Conservation (phyloP, 306 rosid species). For the Amphicarpaea edgeworthii region DNA sequence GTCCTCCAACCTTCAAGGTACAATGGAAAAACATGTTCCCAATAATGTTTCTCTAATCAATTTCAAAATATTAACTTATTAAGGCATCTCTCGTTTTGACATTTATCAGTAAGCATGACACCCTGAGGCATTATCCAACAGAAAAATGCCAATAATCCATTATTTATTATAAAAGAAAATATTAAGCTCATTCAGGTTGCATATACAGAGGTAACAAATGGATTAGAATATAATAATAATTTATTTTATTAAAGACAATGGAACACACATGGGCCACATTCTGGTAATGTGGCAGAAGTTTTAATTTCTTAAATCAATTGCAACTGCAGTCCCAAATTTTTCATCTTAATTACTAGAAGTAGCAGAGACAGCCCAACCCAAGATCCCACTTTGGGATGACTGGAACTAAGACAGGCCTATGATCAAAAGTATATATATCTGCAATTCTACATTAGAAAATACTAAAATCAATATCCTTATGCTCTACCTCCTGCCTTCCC, state of each 20-base stretch:
- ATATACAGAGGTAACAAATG: slow-evolving; percentile 5
- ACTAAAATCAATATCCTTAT: slow-evolving; percentile 24
- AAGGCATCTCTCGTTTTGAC: slow-evolving; percentile 4
- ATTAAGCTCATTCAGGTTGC: slow-evolving; percentile 14
- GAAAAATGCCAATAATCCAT: neutral
- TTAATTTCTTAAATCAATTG: neutral
- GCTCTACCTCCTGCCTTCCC: slow-evolving; percentile 25
- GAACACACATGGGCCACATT: neutral
- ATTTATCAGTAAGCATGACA: slow-evolving; percentile 26
- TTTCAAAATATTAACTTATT: neutral
- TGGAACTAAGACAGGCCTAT: neutral
- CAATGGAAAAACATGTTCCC: slow-evolving; percentile 8
- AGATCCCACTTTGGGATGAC: slow-evolving; percentile 20
- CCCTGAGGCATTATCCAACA: slow-evolving; percentile 15
- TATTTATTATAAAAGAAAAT: neutral
- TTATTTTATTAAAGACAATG: slow-evolving; percentile 4
- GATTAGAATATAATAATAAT: neutral
- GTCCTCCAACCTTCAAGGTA: slow-evolving; percentile 11
- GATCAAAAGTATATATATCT: neutral
- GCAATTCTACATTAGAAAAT: slow-evolving; percentile 16
- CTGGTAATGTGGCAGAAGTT: slow-evolving; percentile 5
- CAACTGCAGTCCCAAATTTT: slow-evolving; percentile 1
- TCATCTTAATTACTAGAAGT: neutral
- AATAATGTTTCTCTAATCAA: neutral
- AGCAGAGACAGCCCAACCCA: neutral